Evolutionary conservation across 257 asterid species (phyloP).

Genomic region (Haberlea rhodopensis): DNA sequence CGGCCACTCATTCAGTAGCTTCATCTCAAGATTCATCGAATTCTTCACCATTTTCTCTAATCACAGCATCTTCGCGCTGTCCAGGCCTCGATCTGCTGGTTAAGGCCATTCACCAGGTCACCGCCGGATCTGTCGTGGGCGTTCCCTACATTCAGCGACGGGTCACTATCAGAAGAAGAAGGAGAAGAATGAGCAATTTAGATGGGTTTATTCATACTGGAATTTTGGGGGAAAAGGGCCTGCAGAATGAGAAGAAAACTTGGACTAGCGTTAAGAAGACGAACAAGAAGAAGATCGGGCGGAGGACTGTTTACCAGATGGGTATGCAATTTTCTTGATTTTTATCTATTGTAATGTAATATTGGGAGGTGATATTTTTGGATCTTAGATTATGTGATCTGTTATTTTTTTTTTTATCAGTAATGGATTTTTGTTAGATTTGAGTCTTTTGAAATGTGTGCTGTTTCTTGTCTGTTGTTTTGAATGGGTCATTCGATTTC

Average conservation of each 20-base stretch:
- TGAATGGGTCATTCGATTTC: background rate
- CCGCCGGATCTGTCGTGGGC: conserved; percentile 70
- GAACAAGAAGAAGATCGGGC: conserved; percentile 29
- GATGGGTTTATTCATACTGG: conserved; percentile 29
- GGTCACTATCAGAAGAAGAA: conserved; percentile 47
- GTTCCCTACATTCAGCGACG: conserved; percentile 83
- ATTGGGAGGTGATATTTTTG: background rate
- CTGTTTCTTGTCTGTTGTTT: background rate
- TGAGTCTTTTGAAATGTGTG: no score
- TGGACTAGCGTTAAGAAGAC: background rate
- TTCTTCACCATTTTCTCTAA: conserved; percentile 28
- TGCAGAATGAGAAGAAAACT: conserved; percentile 20
- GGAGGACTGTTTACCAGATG: conserved; percentile 7
- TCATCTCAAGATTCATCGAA: conserved; percentile 59
- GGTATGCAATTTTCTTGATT: background rate
- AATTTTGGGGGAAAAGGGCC: conserved; percentile 21
- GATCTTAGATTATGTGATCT: background rate
- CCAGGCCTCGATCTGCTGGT: conserved; percentile 89
- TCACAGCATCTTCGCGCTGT: conserved; percentile 41
- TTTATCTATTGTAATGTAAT: background rate
- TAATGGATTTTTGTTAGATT: no score
- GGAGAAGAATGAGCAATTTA: conserved; percentile 40
- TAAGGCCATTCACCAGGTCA: conserved; percentile 75
- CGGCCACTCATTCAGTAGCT: conserved; percentile 40
- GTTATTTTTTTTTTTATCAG: background rate